Evolutionary conservation across 2,329 filamentous ascomycete species (phyloP), one percentile per base, ranked within the genome.

Genomic region (Lecanoromycetidae sp.): DNA sequence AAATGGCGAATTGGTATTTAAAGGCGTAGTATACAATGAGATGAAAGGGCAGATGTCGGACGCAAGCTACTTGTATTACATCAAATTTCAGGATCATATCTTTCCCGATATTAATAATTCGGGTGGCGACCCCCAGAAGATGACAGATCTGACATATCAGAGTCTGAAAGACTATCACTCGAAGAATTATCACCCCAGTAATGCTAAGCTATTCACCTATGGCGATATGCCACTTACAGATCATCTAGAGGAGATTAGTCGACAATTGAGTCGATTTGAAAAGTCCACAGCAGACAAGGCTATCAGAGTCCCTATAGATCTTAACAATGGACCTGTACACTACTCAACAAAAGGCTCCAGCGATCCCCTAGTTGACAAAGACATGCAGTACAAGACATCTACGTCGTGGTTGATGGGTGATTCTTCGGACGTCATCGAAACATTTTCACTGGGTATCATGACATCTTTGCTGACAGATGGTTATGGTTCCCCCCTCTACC

Each of bases 1-100:
- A 54, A 76, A 79, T 60, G 77, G 79, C 62, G 79, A 78, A 53
- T 68, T 94, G 33, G 85, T 94, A 0, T 96, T 96, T 73, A 96
- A 96, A 68, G 90, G 90, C 22, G 91, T 96, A 1, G 90, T 96
- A 1, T 96, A 96, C 69, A 98, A 98, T 59, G 91, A 98, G 69
- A 98, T 98, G 91, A 98, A 98, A 68, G 91, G 91, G 0, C 88
- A 95, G 61, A 94, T 96, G 81, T 96, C 91, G 2, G 91, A 98
- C 63, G 87, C 90, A 5, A 87, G 87, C 55, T 98, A 98, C 59
- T 71, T 96, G 1, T 98, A 86, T 70, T 96, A 95, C 63, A 94
- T 95, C 56, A 77, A 83, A 44, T 98, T 94, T 65, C 87, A 94
- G 61, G 87, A 96, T 57, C 83, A 91, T 61, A 86, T 98, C 45